These are phyloP conservation scores for Yamadazyma insecticola DNA, from an alignment of 805 yeast genomes.

Conservation along the genomic window DNA sequence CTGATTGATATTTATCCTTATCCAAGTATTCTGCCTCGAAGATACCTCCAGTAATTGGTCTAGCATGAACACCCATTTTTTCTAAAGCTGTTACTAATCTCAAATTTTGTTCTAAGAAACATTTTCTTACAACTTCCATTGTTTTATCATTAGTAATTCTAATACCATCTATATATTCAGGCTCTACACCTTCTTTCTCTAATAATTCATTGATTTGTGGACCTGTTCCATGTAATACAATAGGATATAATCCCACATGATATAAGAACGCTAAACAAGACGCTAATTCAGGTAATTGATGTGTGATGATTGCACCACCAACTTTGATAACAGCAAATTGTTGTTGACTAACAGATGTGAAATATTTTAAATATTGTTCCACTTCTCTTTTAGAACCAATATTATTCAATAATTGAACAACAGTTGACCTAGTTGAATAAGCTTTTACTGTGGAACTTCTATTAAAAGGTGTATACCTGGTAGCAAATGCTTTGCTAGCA, in stretches of 20 bases:
- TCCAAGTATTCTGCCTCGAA: constrained; percentile 91
- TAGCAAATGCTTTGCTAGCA: too few species aligned
- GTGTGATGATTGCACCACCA: constrained; percentile 98
- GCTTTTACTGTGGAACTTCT: not conserved
- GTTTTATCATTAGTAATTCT: constrained; percentile 92
- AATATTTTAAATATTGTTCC: constrained; percentile 93
- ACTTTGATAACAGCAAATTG: constrained; percentile 98
- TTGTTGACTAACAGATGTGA: constrained; percentile 93
- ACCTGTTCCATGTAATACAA: constrained; percentile 97
- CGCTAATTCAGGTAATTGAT: constrained; percentile 88
- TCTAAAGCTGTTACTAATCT: constrained; percentile 94
- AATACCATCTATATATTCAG: constrained; percentile 93
- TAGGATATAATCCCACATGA: constrained; percentile 96
- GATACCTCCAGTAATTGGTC: constrained; percentile 98
- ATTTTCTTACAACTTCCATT: constrained; percentile 92
- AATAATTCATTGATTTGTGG: constrained; percentile 95
- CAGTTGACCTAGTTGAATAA: constrained; percentile 84
- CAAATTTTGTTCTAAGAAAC: constrained; percentile 93
- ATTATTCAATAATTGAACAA: constrained; percentile 88
- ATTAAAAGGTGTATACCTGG: too few species aligned
- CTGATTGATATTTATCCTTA: constrained; percentile 84
- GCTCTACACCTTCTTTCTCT: constrained; percentile 92
- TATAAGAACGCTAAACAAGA: constrained; percentile 92
- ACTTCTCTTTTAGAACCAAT: constrained; percentile 98
- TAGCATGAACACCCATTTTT: constrained; percentile 93